Evolutionary conservation across 2,329 filamentous ascomycete genomes (phyloP).

Genomic region (Alternaria arbusti): DNA sequence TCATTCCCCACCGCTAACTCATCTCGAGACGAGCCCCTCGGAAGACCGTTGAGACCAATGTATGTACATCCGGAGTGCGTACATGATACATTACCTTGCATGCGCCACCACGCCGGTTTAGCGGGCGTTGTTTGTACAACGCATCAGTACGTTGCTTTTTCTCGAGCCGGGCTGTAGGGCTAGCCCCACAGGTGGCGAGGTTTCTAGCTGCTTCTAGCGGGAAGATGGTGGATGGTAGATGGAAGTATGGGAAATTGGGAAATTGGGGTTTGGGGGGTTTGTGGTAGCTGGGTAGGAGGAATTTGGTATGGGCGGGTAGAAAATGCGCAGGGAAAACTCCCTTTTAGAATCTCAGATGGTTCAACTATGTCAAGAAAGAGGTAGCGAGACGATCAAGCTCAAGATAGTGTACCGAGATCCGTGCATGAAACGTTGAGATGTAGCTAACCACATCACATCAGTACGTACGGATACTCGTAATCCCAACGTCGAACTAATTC

Average conservation of each 20-base stretch:
- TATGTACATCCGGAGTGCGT: background rate
- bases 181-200: background rate
- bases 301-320: background rate
- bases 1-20: background rate
- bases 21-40: background rate
- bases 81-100: background rate
- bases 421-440: slow-evolving; percentile 1
- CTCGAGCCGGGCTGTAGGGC: background rate
- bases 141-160: background rate
- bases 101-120: background rate
- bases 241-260: background rate
- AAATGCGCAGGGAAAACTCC: background rate
- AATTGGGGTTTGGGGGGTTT: background rate
- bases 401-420: background rate
- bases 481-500: background rate
- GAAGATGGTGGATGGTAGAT: background rate
- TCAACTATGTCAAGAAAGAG: background rate
- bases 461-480: background rate
- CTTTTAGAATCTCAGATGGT: background rate
- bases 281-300: background rate
- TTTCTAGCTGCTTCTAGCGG: background rate
- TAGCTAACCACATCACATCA: background rate
- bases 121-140: background rate
- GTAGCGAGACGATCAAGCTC: background rate
- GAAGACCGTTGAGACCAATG: background rate